Percentiles rank a stretch among this genome's conserved stretches.
phyloP scores from a whole-genome alignment of 1,284 basidiomycete genomes.

The Fomitopsis betulina region DNA sequence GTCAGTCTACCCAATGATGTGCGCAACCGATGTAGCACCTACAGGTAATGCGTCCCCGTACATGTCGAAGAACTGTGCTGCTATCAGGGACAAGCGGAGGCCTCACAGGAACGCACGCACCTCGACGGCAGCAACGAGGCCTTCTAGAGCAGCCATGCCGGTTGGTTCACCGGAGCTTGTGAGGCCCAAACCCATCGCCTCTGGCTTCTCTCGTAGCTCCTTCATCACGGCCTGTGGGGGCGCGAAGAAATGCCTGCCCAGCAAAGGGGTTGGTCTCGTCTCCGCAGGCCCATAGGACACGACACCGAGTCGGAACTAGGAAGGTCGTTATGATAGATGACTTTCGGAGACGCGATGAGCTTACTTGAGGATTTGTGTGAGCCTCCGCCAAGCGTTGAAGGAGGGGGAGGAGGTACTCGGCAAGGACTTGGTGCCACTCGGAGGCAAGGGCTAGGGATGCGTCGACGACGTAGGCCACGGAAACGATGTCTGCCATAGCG shows the following conservation, averaged over 20 bases:
- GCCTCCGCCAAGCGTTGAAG: constrained; percentile 48
- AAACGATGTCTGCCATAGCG: constrained; percentile 30
- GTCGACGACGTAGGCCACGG: constrained; percentile 59
- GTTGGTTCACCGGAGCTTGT: constrained; percentile 42
- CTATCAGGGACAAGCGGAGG: background rate
- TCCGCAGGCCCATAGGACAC: constrained; percentile 56
- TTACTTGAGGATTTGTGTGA: constrained; percentile 15
- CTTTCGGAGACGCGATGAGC: background rate
- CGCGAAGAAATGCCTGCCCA: constrained; percentile 53
- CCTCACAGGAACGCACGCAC: constrained; percentile 31
- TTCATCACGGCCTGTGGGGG: constrained; percentile 34
- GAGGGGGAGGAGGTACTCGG: constrained; percentile 47
- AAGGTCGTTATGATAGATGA: too few relatives aligned
- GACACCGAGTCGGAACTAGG: constrained; percentile 48
- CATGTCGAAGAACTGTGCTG: constrained; percentile 49
- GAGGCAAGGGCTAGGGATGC: constrained; percentile 50
- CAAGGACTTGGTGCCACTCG: constrained; percentile 48
- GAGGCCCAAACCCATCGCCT: constrained; percentile 50
- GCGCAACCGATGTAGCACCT: constrained; percentile 8
- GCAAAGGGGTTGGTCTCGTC: constrained; percentile 45
- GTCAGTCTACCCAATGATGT: constrained; percentile 9
- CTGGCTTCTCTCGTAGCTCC: constrained; percentile 44
- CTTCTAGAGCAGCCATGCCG: constrained; percentile 69
- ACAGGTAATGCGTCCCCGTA: constrained; percentile 27
- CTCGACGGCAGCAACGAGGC: constrained; percentile 66